phyloP scores from a whole-genome alignment of 2,329 filamentous ascomycete genomes.

The Arachnopeziza araneosa region DNA sequence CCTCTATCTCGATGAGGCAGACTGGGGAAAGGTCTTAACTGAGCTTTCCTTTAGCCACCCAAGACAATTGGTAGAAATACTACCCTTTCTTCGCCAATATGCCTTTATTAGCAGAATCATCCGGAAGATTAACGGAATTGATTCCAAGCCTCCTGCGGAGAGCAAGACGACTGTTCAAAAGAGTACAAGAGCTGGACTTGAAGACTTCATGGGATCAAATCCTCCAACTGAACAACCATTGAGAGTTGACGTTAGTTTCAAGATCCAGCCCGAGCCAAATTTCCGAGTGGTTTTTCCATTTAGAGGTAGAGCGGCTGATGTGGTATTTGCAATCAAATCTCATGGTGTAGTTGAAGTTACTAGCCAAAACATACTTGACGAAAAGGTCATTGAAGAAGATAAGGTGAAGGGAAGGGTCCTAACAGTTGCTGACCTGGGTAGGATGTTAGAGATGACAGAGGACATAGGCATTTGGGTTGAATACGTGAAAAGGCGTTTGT shows the following conservation, averaged over 20 bases:
- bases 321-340: constrained; percentile 27
- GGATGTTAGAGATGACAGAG: constrained; percentile 40
- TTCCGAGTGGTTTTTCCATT: constrained; percentile 27
- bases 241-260: constrained; percentile 26
- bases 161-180: constrained; percentile 6
- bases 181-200: constrained; percentile 26
- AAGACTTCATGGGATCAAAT: constrained; percentile 23
- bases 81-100: constrained; percentile 73
- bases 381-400: constrained; percentile 14
- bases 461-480: constrained; percentile 47
- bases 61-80: constrained; percentile 64
- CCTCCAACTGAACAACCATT: constrained; percentile 9
- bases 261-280: constrained; percentile 24
- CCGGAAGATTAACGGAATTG: constrained; percentile 50
- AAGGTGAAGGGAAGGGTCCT: constrained; percentile 13
- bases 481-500: constrained; percentile 36
- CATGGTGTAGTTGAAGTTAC: constrained; percentile 28
- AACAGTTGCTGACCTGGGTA: constrained; percentile 33
- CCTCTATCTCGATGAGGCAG: constrained; percentile 65
- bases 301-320: constrained; percentile 23
- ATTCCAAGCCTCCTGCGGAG: constrained; percentile 3
- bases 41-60: constrained; percentile 75
- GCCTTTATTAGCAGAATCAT: constrained; percentile 63
- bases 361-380: constrained; percentile 25
- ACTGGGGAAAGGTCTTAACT: constrained; percentile 61